Base-by-base conservation (phyloP, 805 yeast species). In the Kockiozyma suomiensis region DNA sequence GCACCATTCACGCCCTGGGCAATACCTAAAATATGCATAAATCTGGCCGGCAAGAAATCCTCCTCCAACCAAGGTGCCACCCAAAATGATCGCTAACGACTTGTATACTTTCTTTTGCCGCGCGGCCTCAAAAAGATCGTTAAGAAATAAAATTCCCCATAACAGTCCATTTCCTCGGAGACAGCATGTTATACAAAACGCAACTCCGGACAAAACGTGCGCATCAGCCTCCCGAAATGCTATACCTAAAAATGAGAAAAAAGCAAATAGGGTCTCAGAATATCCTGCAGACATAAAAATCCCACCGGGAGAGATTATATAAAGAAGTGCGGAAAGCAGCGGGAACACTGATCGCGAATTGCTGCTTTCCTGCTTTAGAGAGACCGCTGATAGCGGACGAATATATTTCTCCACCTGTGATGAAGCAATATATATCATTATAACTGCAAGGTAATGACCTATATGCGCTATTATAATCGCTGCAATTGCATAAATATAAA, bases 1-100 rank as follows among this genome's bases (percentile, higher is more conserved):
- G 71, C 99, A 93, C 97, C 97, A 93, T 61, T 81, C 88, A 6
- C 88, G 85, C 59, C 90, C 79, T 0, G 90, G 88, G 70, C 99
- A 94, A 63, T 83, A 86, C 15, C 69, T 67, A 2, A 46, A 33
- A 68, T 84, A 91, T 1, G 91, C 88, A 1, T 76, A 54, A 55
- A 77, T 76, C 63, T 83, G 86, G 1, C 82, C 75, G 4, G 68
- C 69, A 0, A 83, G 50, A 10, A 88, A 75, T 1, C 82, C 73
- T 0, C 70, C 19, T 6, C 82, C 81, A 46, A 90, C 69, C 15
- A 81, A 70, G 4, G 74, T 53, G 0, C 98, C 98, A 1, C 88
- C 78, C 0, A 81, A 21, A 1, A 86, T 66, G 1, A 70, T 58
- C 8, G 33, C 28, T 12, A 66, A 5, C 25, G 63, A 40, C 25